Conservation (phyloP, 208 protist genomes). For the Giardia duodenalis region DNA sequence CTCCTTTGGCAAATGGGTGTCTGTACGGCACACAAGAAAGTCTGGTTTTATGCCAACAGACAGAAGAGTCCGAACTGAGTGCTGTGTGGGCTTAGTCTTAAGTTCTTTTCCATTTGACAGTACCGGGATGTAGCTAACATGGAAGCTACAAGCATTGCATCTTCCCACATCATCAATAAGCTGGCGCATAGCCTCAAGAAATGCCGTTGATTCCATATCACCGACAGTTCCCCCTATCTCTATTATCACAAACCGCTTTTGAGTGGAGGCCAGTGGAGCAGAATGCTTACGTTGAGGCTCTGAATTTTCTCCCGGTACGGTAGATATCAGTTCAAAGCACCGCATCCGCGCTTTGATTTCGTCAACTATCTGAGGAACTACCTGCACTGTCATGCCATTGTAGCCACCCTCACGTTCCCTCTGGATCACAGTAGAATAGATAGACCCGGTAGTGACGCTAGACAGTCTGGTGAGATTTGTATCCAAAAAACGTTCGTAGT, state of each 20-base stretch:
- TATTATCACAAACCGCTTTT: constrained; percentile 89
- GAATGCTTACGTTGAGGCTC: no score
- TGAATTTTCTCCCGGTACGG: neutral
- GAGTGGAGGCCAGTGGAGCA: no score
- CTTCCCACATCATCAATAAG: constrained; percentile 63
- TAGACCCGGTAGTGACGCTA: constrained; percentile 97
- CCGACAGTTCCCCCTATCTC: constrained; percentile 88
- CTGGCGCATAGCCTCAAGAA: constrained; percentile 85
- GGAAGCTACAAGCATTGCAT: constrained; percentile 57
- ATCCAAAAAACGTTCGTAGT: constrained; percentile 95
- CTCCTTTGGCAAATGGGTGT: constrained; percentile 58
- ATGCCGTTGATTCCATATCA: constrained; percentile 93
- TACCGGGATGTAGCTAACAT: constrained; percentile 43
- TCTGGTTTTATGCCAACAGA: constrained; percentile 85
- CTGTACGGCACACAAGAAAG: constrained; percentile 83
- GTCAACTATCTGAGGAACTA: constrained; percentile 75
- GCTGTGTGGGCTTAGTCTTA: constrained; percentile 98
- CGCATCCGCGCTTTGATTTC: constrained; percentile 59
- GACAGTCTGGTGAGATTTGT: constrained; percentile 59
- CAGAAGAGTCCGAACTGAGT: constrained; percentile 72
- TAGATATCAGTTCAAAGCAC: no score
- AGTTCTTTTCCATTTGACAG: constrained; percentile 69
- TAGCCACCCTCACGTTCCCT: constrained; percentile 81
- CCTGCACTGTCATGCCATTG: constrained; percentile 95
- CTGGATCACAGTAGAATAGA: constrained; percentile 77